Conservation (phyloP, 257 asterid species). For the Thymus quinquecostatus region DNA sequence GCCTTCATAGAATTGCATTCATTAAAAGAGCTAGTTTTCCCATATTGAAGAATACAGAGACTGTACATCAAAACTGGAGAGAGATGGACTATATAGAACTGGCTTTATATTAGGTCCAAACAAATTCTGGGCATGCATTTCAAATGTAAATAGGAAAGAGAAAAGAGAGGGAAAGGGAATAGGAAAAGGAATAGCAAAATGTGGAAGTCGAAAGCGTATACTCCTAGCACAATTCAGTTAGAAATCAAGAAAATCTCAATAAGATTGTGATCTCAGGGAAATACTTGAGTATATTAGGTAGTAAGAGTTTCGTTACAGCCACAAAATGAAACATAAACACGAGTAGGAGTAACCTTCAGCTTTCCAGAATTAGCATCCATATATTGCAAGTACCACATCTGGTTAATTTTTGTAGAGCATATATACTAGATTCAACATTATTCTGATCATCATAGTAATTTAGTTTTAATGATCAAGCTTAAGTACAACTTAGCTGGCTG, state of each 20-base stretch:
- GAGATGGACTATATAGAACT: too few species aligned
- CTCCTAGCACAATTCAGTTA: background rate
- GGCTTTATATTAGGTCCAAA: too few species aligned
- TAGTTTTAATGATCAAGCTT: background rate
- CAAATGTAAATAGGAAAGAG: too few species aligned
- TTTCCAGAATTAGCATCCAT: conserved; percentile 8
- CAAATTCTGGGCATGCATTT: background rate
- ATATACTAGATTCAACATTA: conserved; percentile 2
- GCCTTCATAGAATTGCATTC: too few species aligned
- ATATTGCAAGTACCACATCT: background rate
- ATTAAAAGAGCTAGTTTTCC: too few species aligned
- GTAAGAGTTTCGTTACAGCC: background rate
- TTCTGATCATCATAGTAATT: conserved; percentile 13
- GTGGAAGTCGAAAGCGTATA: too few species aligned
- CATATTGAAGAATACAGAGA: too few species aligned
- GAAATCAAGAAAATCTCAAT: background rate
- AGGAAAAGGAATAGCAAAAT: too few species aligned
- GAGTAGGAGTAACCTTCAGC: background rate
- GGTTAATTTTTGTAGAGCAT: conserved; percentile 5
- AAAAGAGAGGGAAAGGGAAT: too few species aligned
- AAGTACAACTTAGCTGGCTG: conserved; percentile 42
- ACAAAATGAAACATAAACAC: background rate
- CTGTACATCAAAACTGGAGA: too few species aligned
- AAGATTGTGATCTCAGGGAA: background rate
- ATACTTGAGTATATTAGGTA: background rate